Conservation (phyloP, 805 yeast genomes). For the Sugiyamaella americana region DNA sequence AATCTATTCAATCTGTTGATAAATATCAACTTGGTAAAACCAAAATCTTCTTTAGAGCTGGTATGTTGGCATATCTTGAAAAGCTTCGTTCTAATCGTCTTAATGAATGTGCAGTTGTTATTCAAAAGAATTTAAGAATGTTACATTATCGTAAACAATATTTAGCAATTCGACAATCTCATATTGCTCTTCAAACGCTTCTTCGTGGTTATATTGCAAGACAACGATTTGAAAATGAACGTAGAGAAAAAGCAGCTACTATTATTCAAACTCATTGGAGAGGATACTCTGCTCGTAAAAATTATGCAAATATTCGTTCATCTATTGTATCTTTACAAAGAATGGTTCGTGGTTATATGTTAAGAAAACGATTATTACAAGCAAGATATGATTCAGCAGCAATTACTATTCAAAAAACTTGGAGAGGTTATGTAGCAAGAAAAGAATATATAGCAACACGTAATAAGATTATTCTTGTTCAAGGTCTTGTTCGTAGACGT, state of each 20-base stretch:
- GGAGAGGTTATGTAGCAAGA: conserved; percentile 67
- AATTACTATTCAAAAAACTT: conserved; percentile 59
- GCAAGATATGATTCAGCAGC: conserved; percentile 60
- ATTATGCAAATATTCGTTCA: conserved; percentile 44
- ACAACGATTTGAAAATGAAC: conserved; percentile 42
- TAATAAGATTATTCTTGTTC: conserved; percentile 62
- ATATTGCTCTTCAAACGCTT: conserved; percentile 52
- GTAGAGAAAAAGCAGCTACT: conserved; percentile 56
- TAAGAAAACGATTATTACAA: conserved; percentile 47
- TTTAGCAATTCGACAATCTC: conserved; percentile 47
- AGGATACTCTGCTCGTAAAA: conserved; percentile 39
- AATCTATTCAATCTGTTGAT: conserved; percentile 52
- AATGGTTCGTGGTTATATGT: conserved; percentile 42
- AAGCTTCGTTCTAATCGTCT: conserved; percentile 76
- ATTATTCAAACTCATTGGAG: conserved; percentile 60
- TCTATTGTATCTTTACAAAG: conserved; percentile 58
- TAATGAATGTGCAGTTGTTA: conserved; percentile 67
- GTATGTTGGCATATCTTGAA: conserved; percentile 89
- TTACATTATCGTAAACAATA: conserved; percentile 57
- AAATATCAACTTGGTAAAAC: conserved; percentile 89
- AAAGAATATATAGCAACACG: conserved; percentile 40
- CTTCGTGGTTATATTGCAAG: conserved; percentile 62
- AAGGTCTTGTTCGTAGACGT: conserved; percentile 70
- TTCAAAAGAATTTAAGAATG: conserved; percentile 77
- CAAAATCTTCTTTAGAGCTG: conserved; percentile 92